Evolutionary conservation across 1,139 yeast genomes (phyloP).

Genomic region (Suhomyces coccinellae): DNA sequence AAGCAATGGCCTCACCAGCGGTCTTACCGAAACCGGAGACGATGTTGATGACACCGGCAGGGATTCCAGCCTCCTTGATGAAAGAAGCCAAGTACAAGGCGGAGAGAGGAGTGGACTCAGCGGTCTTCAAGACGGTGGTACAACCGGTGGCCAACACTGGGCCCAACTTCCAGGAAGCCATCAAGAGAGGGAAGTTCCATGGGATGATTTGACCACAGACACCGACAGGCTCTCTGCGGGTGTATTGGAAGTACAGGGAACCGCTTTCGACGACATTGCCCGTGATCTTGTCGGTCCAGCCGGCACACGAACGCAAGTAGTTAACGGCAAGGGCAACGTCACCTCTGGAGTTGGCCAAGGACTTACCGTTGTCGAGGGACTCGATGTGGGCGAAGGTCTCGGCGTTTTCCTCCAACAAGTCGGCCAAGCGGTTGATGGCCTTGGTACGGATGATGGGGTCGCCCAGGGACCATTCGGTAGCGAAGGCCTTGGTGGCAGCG

Average conservation of each 20-base stretch:
- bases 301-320: slow-evolving; percentile 29
- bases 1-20: slow-evolving; percentile 34
- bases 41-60: slow-evolving; percentile 37
- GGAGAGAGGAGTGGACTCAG: slow-evolving; percentile 38
- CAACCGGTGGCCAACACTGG: slow-evolving; percentile 38
- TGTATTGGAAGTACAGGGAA: slow-evolving; percentile 26
- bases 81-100: slow-evolving; percentile 34
- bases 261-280: slow-evolving; percentile 27
- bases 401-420: slow-evolving; percentile 19
- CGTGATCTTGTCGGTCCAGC: slow-evolving; percentile 29
- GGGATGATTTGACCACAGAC: slow-evolving; percentile 43
- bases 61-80: slow-evolving; percentile 31
- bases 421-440: slow-evolving; percentile 19
- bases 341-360: slow-evolving; percentile 18
- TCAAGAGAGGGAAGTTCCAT: slow-evolving; percentile 41
- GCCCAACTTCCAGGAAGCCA: slow-evolving; percentile 40
- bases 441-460: slow-evolving; percentile 24
- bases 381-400: slow-evolving; percentile 22
- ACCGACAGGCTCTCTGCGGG: slow-evolving; percentile 37
- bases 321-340: slow-evolving; percentile 19
- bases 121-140: slow-evolving; percentile 35
- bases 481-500: slow-evolving; percentile 19
- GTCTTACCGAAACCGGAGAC: slow-evolving; percentile 34
- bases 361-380: slow-evolving; percentile 23
- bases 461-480: slow-evolving; percentile 37